A percentile compares a stretch with the other conserved stretches of the same genome.
Evolutionary conservation across 208 protist genomes (phyloP).

Genomic region (Acanthamoeba rhysodes): DNA sequence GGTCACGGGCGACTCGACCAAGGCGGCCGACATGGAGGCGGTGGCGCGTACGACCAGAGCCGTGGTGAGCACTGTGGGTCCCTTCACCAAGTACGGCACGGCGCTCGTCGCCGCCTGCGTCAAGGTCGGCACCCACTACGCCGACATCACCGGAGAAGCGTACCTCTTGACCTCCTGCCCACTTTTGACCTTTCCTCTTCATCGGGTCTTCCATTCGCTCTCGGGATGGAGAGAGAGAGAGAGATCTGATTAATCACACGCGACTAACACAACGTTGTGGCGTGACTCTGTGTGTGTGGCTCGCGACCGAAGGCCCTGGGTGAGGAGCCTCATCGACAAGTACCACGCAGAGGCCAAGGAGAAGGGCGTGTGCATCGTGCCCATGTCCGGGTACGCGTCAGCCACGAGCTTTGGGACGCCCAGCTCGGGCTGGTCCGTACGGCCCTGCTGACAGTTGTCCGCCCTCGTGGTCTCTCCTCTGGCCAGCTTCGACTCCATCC

Average conservation of each 20-base stretch:
- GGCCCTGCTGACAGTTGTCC: not conserved
- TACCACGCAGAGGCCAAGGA: slow-evolving; percentile 75
- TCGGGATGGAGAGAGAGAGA: no score
- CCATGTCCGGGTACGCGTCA: slow-evolving; percentile 74
- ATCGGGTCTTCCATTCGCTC: not conserved
- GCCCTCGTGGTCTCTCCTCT: not conserved
- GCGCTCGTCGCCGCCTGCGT: slow-evolving; percentile 81
- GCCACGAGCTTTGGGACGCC: not conserved
- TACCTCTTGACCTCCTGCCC: slow-evolving; percentile 1
- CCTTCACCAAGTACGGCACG: slow-evolving; percentile 79
- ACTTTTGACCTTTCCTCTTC: not conserved
- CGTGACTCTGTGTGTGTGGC: not conserved
- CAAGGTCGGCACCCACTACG: slow-evolving; percentile 83
- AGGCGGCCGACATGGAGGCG: slow-evolving; percentile 24
- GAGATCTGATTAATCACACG: not conserved
- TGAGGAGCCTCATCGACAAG: slow-evolving; percentile 79
- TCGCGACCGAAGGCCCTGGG: slow-evolving; percentile 72
- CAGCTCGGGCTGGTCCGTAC: not conserved
- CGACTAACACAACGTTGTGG: not conserved
- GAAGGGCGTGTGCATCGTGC: slow-evolving; percentile 83
- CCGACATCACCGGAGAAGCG: slow-evolving; percentile 86
- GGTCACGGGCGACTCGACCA: slow-evolving; percentile 29
- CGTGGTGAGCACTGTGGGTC: slow-evolving; percentile 76
- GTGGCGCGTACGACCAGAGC: slow-evolving; percentile 32
- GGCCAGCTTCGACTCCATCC: slow-evolving; percentile 83